These are phyloP conservation scores for Uromyces viciae-fabae DNA, from an alignment of 1,284 basidiomycete genomes.

Conservation along the genomic window DNA sequence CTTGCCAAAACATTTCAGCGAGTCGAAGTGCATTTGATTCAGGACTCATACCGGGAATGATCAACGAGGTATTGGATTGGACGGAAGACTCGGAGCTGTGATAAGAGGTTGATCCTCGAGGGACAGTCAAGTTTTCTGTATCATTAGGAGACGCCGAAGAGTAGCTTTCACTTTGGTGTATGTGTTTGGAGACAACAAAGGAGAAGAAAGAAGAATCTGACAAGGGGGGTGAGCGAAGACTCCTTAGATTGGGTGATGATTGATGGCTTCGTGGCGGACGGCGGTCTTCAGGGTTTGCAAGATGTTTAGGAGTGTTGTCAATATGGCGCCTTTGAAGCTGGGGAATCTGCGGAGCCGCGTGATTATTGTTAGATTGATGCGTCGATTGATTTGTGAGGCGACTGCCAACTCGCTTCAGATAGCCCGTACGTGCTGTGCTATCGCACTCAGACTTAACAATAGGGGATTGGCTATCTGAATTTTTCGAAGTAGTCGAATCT, in stretches of 20 bases:
- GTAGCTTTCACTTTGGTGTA: background rate
- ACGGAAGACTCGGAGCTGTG: background rate
- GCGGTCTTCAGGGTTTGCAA: background rate
- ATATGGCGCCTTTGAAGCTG: slow-evolving; percentile 9
- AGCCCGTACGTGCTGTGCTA: no score
- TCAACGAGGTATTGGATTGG: background rate
- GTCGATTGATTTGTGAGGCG: no score
- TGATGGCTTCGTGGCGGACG: slow-evolving; percentile 29
- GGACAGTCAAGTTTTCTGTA: background rate
- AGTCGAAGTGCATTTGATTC: slow-evolving; percentile 69
- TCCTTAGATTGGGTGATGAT: slow-evolving; percentile 28
- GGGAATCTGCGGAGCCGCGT: background rate
- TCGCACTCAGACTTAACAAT: no score
- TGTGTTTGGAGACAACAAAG: slow-evolving; percentile 14
- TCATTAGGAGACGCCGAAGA: background rate
- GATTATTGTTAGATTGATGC: no score
- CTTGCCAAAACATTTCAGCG: slow-evolving; percentile 76
- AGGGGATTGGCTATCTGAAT: no score
- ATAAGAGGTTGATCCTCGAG: background rate
- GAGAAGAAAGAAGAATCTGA: slow-evolving; percentile 18
- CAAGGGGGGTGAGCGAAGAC: background rate
- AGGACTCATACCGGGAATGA: background rate
- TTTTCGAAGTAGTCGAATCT: no score
- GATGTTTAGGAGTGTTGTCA: background rate
- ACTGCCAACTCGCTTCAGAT: background rate